Conservation (phyloP, 257 asterid species). For the Solanum microdontum region DNA sequence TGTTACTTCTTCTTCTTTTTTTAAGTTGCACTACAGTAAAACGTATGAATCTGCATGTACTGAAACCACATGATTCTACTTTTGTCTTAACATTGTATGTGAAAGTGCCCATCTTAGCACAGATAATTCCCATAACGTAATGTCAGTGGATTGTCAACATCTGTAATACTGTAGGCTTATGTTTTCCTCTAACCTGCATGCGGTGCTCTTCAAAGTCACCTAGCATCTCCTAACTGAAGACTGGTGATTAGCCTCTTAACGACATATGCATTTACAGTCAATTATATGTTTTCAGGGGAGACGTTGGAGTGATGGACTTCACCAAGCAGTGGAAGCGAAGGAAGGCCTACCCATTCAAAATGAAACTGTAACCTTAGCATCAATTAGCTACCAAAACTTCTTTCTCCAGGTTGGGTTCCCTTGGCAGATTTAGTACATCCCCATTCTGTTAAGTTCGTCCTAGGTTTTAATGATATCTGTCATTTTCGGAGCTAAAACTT, state of each 20-base stretch:
- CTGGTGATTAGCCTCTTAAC: not conserved
- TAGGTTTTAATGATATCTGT: not conserved
- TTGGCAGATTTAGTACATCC: slow-evolving; percentile 1
- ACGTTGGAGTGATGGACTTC: slow-evolving; percentile 99
- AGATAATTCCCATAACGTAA: not conserved
- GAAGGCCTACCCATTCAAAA: slow-evolving; percentile 94
- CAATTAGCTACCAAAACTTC: slow-evolving; percentile 98
- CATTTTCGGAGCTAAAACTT: not conserved
- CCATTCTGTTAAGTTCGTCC: not conserved
- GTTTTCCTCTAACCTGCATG: not conserved
- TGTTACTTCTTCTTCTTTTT: not conserved
- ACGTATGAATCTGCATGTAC: not conserved
- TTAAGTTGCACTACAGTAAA: not conserved
- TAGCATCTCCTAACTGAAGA: not conserved
- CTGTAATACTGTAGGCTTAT: not conserved
- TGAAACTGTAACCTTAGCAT: slow-evolving; percentile 93
- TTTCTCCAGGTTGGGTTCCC: slow-evolving; percentile 77
- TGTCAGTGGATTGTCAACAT: not conserved
- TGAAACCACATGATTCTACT: not conserved
- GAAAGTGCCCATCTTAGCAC: not conserved
- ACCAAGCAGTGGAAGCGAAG: slow-evolving; percentile 99
- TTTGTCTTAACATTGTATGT: not conserved
- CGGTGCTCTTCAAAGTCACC: not conserved
- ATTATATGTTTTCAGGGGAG: slow-evolving; percentile 52
- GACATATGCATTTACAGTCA: not conserved